Evolutionary conservation across 2,329 filamentous ascomycete genomes (phyloP).

Genomic region (Colletotrichum siamense): DNA sequence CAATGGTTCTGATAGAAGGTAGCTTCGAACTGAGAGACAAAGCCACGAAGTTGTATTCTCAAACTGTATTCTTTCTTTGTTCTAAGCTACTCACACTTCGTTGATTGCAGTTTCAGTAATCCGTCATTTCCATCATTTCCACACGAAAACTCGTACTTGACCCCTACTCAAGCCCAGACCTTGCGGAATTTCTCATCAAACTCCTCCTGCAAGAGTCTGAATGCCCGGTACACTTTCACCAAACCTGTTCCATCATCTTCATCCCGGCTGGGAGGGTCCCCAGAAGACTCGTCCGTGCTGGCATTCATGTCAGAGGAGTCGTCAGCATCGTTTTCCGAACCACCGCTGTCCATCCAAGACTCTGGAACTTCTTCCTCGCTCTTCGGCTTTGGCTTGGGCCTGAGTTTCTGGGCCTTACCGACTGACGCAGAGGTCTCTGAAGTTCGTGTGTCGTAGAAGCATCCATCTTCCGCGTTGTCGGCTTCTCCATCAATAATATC

Average conservation of each 20-base stretch:
- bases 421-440: not conserved
- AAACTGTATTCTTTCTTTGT: no score
- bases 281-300: not conserved
- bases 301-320: not conserved
- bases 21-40: not conserved
- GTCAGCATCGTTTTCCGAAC: slow-evolving; percentile 34
- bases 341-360: slow-evolving; percentile 48
- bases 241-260: slow-evolving; percentile 50
- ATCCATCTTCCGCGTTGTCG: not conserved
- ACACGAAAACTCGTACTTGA: not conserved
- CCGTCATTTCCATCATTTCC: not conserved
- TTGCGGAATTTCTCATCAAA: slow-evolving; percentile 70
- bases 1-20: not conserved
- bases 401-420: not conserved
- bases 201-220: slow-evolving; percentile 59
- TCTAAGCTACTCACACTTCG: no score
- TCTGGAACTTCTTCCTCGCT: slow-evolving; percentile 42
- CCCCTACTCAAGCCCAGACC: slow-evolving; percentile 57
- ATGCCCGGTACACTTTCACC: slow-evolving; percentile 63
- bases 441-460: not conserved
- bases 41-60: not conserved
- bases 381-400: slow-evolving; percentile 33
- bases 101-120: not conserved
- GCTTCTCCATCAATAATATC: slow-evolving; percentile 45
- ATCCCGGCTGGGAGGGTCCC: not conserved